Base-by-base conservation (phyloP, 352 stramenopile species). In the Blastocystis sp. region DNA sequence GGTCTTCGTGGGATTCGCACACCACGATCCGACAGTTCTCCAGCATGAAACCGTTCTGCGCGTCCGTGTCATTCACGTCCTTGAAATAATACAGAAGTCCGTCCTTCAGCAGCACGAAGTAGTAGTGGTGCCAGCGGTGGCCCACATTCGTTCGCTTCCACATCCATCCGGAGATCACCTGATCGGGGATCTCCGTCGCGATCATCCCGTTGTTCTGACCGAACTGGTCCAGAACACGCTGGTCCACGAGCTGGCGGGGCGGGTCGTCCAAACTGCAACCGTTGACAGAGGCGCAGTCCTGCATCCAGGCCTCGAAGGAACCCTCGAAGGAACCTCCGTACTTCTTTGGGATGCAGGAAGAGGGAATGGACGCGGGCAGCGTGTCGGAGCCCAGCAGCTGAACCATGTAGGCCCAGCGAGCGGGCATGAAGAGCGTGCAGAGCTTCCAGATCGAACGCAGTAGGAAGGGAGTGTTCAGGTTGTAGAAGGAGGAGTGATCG, bases 61-160 rank as follows among this genome's bases (percentile, higher is more conserved):
- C 62, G 41, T 87, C 41, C 14, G 59, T 77, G 62, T 87, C 77
- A 40, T 74, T 21, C 28, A 62, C 45, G n/a, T 19, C n/a, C 52
- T 59, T 78, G 23, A 87, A 87, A 41, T 87, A 87, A 28, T 87
- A 87, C 21, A 87, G 23, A 17, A 87, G 65, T 10, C 77, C 77
- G 4, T 87, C 77, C 40, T 74, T 53, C 2, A 87, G 56, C 62
- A 87, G 65, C 0, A 87, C 77, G 52, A 87, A 87, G 23, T 87
- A 87, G 65, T 87, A 87, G 56, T 87, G 77, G 48, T 87, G 77
- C 77, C 77, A 87, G 2, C 62, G 62, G 53, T 87, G 62, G n/a
- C 65, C 65, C 41, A 61, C 62, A 78, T 87, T 87, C 9, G 77
- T 87, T 41, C 43, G 45, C 45, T 87, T 87, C 77, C 77, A 87